A percentile compares a stretch with the other conserved stretches of the same genome.
Conservation (phyloP, 2,329 filamentous ascomycete species). For the Hymenoscyphus fructigenus region DNA sequence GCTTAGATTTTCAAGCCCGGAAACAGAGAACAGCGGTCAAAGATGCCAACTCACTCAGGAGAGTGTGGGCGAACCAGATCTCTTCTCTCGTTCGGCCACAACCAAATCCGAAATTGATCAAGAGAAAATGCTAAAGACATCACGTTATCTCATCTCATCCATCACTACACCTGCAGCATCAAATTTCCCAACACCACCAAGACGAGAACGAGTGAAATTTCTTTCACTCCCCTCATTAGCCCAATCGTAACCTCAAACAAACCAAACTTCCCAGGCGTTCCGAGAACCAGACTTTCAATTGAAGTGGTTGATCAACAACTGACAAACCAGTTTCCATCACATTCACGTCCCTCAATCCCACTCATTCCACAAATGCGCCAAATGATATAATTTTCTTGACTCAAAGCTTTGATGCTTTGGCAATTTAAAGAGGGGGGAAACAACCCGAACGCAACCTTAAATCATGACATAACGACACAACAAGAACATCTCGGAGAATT, state of each 20-base stretch:
- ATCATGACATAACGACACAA: neutral
- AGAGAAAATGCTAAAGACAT: neutral
- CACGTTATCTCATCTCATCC: neutral
- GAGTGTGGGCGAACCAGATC: neutral
- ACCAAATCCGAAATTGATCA: neutral
- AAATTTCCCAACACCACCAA: neutral
- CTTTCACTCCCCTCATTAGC: neutral
- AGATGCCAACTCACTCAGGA: neutral
- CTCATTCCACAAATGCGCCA: neutral
- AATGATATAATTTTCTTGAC: neutral
- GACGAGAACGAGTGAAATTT: neutral
- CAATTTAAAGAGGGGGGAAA: neutral
- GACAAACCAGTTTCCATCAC: neutral
- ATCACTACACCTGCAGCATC: neutral
- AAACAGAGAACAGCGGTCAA: slow-evolving; percentile 1
- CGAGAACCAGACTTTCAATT: neutral
- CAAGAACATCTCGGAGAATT: neutral
- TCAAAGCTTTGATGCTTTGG: neutral
- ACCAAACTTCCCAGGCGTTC: neutral
- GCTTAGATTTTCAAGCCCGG: neutral
- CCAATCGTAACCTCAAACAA: neutral
- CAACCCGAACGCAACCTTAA: neutral
- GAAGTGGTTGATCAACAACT: neutral
- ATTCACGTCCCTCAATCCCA: neutral
- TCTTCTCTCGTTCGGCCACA: neutral